These are phyloP conservation scores for Colletotrichum chrysophilum DNA, from an alignment of 2,329 filamentous ascomycete species.

Conservation along the genomic window DNA sequence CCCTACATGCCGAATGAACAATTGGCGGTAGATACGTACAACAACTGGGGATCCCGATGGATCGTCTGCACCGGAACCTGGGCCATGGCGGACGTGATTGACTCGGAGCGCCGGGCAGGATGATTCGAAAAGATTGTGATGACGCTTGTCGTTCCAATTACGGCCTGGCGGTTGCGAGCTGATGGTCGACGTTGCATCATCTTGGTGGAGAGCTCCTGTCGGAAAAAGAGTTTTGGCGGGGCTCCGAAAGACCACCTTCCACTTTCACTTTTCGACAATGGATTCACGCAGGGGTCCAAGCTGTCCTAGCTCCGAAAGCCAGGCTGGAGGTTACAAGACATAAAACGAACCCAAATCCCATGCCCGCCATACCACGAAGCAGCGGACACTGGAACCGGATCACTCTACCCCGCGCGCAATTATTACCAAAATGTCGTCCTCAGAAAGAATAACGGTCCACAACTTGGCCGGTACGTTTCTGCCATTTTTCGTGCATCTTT, in stretches of 20 bases:
- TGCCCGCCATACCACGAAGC: background rate
- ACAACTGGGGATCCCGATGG: slow-evolving; percentile 96
- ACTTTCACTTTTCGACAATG: slow-evolving; percentile 1
- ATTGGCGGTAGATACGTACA: slow-evolving; percentile 64
- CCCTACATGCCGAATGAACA: background rate
- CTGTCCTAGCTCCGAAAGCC: slow-evolving; percentile 15
- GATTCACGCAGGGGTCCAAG: slow-evolving; percentile 17
- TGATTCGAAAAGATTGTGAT: background rate
- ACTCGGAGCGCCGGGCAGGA: background rate
- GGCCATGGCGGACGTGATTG: slow-evolving; percentile 66
- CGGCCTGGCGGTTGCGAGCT: background rate
- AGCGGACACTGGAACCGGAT: background rate
- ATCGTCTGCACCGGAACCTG: slow-evolving; percentile 91
- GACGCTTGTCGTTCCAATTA: background rate
- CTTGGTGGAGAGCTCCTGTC: background rate
- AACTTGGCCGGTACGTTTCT: slow-evolving; percentile 63
- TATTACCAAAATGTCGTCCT: slow-evolving; percentile 41
- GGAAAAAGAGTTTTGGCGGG: slow-evolving; percentile 24
- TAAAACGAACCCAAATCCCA: slow-evolving; percentile 4
- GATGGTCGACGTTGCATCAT: background rate
- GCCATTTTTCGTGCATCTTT: background rate
- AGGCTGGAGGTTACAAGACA: slow-evolving; percentile 21
- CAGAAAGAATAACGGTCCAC: slow-evolving; percentile 69
- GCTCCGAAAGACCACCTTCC: slow-evolving; percentile 28
- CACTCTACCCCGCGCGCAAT: background rate